A percentile compares a stretch with the other conserved stretches of the same genome.
phyloP scores from a whole-genome alignment of 1,139 yeast species.

The Magnusiomyces suaveolens region DNA sequence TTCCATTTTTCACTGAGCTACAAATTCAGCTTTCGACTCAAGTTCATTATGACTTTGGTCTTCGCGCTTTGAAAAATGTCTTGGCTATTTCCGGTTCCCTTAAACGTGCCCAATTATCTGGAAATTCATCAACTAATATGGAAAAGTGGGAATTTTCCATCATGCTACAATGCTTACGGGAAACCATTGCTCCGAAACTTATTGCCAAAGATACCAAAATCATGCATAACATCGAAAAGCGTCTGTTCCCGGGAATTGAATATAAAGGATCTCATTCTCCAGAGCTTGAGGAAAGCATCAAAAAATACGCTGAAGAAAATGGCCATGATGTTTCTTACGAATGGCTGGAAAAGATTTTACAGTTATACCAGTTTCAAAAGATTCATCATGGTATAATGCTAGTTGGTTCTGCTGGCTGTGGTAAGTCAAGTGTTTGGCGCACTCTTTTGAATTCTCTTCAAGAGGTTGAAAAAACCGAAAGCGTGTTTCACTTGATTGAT shows the following conservation, averaged over 20 bases:
- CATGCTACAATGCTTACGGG: slow-evolving; percentile 46
- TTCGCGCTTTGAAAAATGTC: slow-evolving; percentile 66
- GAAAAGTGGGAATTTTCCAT: slow-evolving; percentile 38
- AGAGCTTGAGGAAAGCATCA: slow-evolving; percentile 18
- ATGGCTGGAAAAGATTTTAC: slow-evolving; percentile 53
- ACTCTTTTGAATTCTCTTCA: slow-evolving; percentile 42
- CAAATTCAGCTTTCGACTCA: slow-evolving; percentile 40
- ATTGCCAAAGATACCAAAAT: slow-evolving; percentile 41
- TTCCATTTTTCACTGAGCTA: slow-evolving; percentile 47
- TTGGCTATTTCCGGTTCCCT: slow-evolving; percentile 50
- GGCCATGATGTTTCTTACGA: slow-evolving; percentile 29
- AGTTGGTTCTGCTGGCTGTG: slow-evolving; percentile 69
- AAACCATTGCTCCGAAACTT: slow-evolving; percentile 59
- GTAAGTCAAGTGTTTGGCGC: slow-evolving; percentile 55
- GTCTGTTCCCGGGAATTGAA: slow-evolving; percentile 27
- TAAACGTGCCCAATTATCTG: slow-evolving; percentile 26
- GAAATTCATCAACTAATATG: slow-evolving; percentile 1
- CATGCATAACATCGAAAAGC: slow-evolving; percentile 31
- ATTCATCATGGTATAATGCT: slow-evolving; percentile 74
- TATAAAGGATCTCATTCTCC: slow-evolving; percentile 19
- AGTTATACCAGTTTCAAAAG: slow-evolving; percentile 53
- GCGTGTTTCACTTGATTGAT: slow-evolving; percentile 46
- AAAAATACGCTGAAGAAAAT: slow-evolving; percentile 21
- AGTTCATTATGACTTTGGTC: slow-evolving; percentile 81
- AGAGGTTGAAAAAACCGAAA: slow-evolving; percentile 33